These are phyloP conservation scores for Allium cepa DNA, from an alignment of 106 monocot species.

Conservation along the genomic window DNA sequence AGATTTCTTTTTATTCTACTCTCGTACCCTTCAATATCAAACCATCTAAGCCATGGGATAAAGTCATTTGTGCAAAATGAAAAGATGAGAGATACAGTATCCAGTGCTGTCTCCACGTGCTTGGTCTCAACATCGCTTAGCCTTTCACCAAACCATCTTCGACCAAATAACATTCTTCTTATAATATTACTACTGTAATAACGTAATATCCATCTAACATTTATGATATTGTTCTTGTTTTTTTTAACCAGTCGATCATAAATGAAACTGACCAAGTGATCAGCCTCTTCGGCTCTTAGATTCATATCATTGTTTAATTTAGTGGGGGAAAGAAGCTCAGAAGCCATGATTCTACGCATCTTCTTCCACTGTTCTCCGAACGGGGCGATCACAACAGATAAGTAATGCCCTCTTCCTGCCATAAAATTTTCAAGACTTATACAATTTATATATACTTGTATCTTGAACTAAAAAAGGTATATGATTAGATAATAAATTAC, in stretches of 20 bases:
- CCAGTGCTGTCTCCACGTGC: conserved; percentile 19
- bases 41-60: conserved; percentile 13
- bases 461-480: too few species aligned
- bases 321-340: conserved; percentile 6
- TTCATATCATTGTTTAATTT: conserved; percentile 8
- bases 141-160: conserved; percentile 8
- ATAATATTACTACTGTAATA: conserved; percentile 15
- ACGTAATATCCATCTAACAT: not conserved
- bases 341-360: conserved; percentile 31
- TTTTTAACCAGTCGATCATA: conserved; percentile 7
- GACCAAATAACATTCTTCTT: conserved; percentile 21
- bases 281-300: conserved; percentile 25
- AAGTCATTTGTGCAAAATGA: conserved; percentile 19
- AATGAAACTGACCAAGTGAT: conserved; percentile 24
- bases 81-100: not conserved
- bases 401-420: not conserved
- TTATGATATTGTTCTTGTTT: not conserved
- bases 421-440: too few species aligned
- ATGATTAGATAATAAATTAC: not conserved
- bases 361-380: conserved; percentile 57
- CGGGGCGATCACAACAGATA: not conserved
- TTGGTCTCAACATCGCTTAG: conserved; percentile 20
- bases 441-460: too few species aligned
- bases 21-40: conserved; percentile 30
- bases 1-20: conserved; percentile 5